phyloP scores from a whole-genome alignment of 139 green algal genomes.

The Chlamydomonas applanata region DNA sequence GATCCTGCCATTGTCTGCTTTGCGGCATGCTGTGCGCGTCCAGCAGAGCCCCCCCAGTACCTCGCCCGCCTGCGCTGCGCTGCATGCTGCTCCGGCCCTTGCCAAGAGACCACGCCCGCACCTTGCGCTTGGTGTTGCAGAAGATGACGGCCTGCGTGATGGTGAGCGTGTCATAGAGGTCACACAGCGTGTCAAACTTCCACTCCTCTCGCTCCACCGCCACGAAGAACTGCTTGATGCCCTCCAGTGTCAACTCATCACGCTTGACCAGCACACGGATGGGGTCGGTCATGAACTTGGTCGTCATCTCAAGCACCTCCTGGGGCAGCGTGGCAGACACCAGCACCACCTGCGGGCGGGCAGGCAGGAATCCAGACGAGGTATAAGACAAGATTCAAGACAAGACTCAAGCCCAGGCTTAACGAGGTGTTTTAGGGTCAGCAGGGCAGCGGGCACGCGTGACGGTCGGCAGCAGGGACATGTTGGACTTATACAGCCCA shows the following conservation, averaged over 20 bases:
- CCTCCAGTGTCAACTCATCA: slow-evolving; percentile 99
- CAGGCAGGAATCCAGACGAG: too few species aligned
- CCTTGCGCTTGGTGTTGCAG: slow-evolving; percentile 97
- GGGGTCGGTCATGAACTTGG: slow-evolving; percentile 99
- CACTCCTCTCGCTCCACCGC: slow-evolving; percentile 98
- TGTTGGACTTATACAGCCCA: too few species aligned
- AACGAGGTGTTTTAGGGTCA: too few species aligned
- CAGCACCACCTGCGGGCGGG: slow-evolving; percentile 90
- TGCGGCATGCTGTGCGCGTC: too few species aligned
- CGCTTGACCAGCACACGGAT: slow-evolving; percentile 97
- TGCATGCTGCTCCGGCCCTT: too few species aligned
- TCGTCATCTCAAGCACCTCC: slow-evolving; percentile 97
- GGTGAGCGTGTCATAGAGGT: slow-evolving; percentile 99
- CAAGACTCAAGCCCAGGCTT: too few species aligned
- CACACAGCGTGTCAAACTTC: slow-evolving; percentile 99
- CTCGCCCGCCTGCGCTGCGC: too few species aligned
- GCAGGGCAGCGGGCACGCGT: too few species aligned
- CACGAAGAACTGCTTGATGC: slow-evolving; percentile 99
- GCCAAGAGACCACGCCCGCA: slow-evolving; percentile 15
- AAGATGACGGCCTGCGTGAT: slow-evolving; percentile 99
- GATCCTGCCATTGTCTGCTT: too few species aligned
- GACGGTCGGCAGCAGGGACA: too few species aligned
- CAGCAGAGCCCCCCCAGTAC: too few species aligned
- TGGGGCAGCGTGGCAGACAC: slow-evolving; percentile 93
- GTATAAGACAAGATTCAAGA: too few species aligned